Evolutionary conservation across 2,329 filamentous ascomycete species (phyloP).

Genomic region (Curvularia eragrostidis): DNA sequence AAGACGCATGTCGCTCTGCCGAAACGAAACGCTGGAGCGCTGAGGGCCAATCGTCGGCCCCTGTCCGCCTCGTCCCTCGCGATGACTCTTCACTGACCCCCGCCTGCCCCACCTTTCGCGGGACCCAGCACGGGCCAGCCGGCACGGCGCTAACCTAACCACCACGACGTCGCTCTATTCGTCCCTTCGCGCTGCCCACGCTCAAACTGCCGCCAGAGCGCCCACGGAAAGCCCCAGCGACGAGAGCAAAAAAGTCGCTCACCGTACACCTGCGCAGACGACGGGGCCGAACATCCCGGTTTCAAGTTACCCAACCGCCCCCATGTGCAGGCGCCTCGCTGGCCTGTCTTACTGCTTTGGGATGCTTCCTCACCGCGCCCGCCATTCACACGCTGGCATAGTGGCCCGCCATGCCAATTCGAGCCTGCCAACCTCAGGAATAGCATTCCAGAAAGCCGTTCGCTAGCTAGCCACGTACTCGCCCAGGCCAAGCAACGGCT

Average conservation of each 20-base stretch:
- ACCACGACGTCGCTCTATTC: constrained; percentile 42
- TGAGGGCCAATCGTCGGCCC: constrained; percentile 40
- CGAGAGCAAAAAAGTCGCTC: constrained; percentile 9
- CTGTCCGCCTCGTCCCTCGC: constrained; percentile 1
- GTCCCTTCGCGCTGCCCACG: constrained; percentile 34
- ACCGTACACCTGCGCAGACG: constrained; percentile 5
- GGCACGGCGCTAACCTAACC: constrained; percentile 39
- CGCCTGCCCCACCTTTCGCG: constrained; percentile 27
- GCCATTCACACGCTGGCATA: constrained; percentile 36
- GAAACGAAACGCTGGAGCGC: constrained; percentile 44
- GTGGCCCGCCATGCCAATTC: constrained; percentile 26
- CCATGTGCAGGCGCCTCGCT: constrained; percentile 46
- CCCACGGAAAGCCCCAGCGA: constrained; percentile 9
- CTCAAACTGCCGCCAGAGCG: constrained; percentile 44
- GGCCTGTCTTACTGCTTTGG: constrained; percentile 27
- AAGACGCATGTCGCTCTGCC: constrained; percentile 31
- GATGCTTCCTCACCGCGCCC: constrained; percentile 32
- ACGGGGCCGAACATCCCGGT: constrained; percentile 39
- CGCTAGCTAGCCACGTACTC: constrained; percentile 39
- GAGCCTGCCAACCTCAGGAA: constrained; percentile 29
- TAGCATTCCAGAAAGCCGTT: constrained; percentile 32
- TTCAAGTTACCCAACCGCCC: constrained; percentile 48
- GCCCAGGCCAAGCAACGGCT: constrained; percentile 34
- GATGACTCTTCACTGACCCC: constrained; percentile 46
- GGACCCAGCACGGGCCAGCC: constrained; percentile 30